A percentile compares a stretch with the other conserved stretches of the same genome.
Conservation (phyloP, 2,329 filamentous ascomycete species). For the Acrocalymma vagum region DNA sequence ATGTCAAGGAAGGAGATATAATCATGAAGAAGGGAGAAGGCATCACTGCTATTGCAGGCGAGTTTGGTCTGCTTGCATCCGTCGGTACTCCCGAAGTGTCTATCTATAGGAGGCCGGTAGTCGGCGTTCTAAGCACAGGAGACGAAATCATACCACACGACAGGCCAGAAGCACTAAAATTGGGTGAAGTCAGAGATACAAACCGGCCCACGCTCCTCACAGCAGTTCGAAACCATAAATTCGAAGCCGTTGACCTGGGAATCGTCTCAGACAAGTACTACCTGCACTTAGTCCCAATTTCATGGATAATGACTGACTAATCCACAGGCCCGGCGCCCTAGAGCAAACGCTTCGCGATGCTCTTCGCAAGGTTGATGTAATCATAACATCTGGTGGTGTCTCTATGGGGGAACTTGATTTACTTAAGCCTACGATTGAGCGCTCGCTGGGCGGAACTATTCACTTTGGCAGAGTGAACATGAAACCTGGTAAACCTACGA, state of each 20-base stretch:
- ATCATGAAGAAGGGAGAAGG: slow-evolving; percentile 81
- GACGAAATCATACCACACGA: slow-evolving; percentile 89
- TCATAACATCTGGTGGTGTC: slow-evolving; percentile 93
- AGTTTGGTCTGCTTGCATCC: slow-evolving; percentile 88
- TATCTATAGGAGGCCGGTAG: slow-evolving; percentile 77
- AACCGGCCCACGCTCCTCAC: slow-evolving; percentile 89
- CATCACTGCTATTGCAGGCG: slow-evolving; percentile 87
- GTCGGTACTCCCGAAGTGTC: slow-evolving; percentile 77
- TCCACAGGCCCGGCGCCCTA: slow-evolving; percentile 69
- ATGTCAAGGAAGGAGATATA: slow-evolving; percentile 73
- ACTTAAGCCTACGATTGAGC: slow-evolving; percentile 94
- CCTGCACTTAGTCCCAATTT: background rate
- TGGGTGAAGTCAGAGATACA: slow-evolving; percentile 91
- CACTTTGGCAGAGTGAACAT: slow-evolving; percentile 96
- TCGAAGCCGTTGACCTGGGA: slow-evolving; percentile 82
- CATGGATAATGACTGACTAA: slow-evolving; percentile 20
- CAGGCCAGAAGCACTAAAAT: slow-evolving; percentile 66
- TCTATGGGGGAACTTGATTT: slow-evolving; percentile 98
- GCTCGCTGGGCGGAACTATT: slow-evolving; percentile 86
- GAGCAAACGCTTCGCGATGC: slow-evolving; percentile 80
- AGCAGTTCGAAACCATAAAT: slow-evolving; percentile 77
- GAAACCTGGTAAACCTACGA: slow-evolving; percentile 98
- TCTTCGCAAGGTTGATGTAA: slow-evolving; percentile 77
- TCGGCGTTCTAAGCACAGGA: slow-evolving; percentile 91
- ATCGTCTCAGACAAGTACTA: slow-evolving; percentile 76